Conservation (phyloP, 306 rosid genomes). For the Heteromeles arbutifolia region DNA sequence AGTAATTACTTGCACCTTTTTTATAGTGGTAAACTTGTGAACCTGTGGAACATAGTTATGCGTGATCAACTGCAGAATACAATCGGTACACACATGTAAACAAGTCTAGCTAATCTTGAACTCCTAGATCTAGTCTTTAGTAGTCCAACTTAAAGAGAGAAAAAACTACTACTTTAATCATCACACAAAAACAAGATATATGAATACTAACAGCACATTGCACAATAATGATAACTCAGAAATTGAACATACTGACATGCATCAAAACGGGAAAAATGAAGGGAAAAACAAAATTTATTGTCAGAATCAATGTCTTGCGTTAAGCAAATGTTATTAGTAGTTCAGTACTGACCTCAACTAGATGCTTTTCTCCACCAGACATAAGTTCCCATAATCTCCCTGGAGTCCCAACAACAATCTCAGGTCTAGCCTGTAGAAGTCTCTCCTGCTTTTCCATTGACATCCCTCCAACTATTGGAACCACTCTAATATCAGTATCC, state of each 20-base stretch:
- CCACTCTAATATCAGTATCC: constrained; percentile 53
- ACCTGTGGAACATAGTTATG: not conserved
- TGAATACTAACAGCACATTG: not conserved
- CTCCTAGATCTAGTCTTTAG: not conserved
- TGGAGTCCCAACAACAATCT: constrained; percentile 91
- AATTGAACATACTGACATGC: not conserved
- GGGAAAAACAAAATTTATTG: not conserved
- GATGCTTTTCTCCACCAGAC: constrained; percentile 82
- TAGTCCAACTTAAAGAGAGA: not conserved
- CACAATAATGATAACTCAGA: not conserved
- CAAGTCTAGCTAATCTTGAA: not conserved
- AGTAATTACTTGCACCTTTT: not conserved
- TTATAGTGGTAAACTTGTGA: not conserved
- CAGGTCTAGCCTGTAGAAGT: constrained; percentile 70
- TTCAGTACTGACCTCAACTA: constrained; percentile 59
- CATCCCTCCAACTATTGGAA: constrained; percentile 92
- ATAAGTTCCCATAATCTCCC: constrained; percentile 97
- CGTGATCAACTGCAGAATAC: not conserved
- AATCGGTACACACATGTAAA: not conserved
- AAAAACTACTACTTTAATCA: not conserved
- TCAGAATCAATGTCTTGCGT: not conserved
- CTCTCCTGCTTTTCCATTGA: constrained; percentile 86
- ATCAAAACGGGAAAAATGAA: not conserved
- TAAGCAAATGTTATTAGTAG: not conserved
- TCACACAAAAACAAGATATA: not conserved